Base-by-base conservation (phyloP, 164 flowering plant genomes). In the Magnolia changhungtana region DNA sequence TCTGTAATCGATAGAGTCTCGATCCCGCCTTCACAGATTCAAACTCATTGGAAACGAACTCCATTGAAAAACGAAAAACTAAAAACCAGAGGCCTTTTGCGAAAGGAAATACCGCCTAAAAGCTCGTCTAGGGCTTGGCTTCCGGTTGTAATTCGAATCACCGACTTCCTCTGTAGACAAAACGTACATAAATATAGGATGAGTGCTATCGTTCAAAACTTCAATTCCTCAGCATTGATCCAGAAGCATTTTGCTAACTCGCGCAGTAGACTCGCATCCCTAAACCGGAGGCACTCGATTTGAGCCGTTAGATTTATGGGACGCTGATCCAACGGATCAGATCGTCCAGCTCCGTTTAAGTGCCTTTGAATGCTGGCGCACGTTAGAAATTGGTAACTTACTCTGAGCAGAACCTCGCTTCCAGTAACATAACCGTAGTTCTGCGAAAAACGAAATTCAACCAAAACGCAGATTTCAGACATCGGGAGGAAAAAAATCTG, bases 61-160 rank as follows among this genome's bases (percentile, higher is more conserved):
- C n/a, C 67, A 64, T 8, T 27, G 45, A 31, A 29, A 16, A 16
- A 13, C 11, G 70, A 24, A 29, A 67, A 27, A 31, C 24, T 5
- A 67, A 37, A 67, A 31, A 37, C 13, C 76, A 74, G 81, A 58
- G 31, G 74, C 52, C 58, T 7, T 0, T 20, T 14, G 29, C 11
- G 6, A 20, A 24, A 14, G 68, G 70, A 72, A 52, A 79, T 89
- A 94, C 99, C 99, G 49, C 98, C 98, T 81, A 96, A 82, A 6
- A 96, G 93, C 66, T 96, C 99, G 82, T 96, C 99, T 20, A 96
- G 87, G 74, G 99, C 95, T 72, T 90, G 95, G 86, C 99, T 91
- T 83, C 99, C 99, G 2, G 98, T 96, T 20, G 99, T 96, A 80
- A 96, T 91, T 69, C 83, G 84, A 77, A 94, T 76, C 68, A 96